Percentiles rank a stretch among this genome's conserved stretches.
These are phyloP conservation scores for Aureobasidium vineae DNA, from an alignment of 2,329 filamentous ascomycete species.

Conservation along the genomic window DNA sequence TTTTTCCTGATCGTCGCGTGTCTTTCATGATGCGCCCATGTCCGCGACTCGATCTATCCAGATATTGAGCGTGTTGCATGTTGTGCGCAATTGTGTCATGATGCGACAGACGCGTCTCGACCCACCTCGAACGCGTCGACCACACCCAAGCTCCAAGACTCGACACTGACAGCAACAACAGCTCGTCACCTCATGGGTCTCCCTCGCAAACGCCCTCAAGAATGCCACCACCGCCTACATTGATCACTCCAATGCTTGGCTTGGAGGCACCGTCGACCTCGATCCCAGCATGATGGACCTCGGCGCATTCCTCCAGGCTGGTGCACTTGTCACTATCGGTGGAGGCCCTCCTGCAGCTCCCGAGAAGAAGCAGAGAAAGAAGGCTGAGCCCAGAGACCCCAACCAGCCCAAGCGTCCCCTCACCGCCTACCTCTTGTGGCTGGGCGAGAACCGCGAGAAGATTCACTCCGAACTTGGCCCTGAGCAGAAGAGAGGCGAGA, in stretches of 20 bases:
- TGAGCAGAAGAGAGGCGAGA: constrained; percentile 66
- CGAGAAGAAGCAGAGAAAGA: constrained; percentile 38
- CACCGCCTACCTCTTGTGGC: constrained; percentile 94
- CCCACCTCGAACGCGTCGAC: constrained; percentile 28
- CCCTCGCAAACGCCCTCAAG: constrained; percentile 75
- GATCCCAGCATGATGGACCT: constrained; percentile 30
- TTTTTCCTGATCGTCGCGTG: constrained; percentile 30
- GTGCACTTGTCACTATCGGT: constrained; percentile 22
- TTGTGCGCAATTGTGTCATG: constrained; percentile 23
- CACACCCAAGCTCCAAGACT: constrained; percentile 5
- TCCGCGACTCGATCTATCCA: constrained; percentile 28
- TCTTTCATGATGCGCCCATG: constrained; percentile 19
- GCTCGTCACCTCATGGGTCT: constrained; percentile 75
- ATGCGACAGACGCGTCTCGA: constrained; percentile 23
- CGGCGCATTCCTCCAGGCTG: constrained; percentile 18
- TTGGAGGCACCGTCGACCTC: constrained; percentile 51
- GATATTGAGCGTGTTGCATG: constrained; percentile 7
- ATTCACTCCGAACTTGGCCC: constrained; percentile 67
- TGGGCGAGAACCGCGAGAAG: constrained; percentile 79
- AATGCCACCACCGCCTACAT: constrained; percentile 81
- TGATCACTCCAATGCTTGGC: constrained; percentile 80
- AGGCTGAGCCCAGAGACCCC: constrained; percentile 64
- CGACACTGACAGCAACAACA: constrained; percentile 48
- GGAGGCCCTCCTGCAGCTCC: constrained; percentile 28
- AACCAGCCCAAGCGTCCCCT: constrained; percentile 92